phyloP scores from a whole-genome alignment of 2,329 filamentous ascomycete genomes.

The Trichoderma lentiforme region DNA sequence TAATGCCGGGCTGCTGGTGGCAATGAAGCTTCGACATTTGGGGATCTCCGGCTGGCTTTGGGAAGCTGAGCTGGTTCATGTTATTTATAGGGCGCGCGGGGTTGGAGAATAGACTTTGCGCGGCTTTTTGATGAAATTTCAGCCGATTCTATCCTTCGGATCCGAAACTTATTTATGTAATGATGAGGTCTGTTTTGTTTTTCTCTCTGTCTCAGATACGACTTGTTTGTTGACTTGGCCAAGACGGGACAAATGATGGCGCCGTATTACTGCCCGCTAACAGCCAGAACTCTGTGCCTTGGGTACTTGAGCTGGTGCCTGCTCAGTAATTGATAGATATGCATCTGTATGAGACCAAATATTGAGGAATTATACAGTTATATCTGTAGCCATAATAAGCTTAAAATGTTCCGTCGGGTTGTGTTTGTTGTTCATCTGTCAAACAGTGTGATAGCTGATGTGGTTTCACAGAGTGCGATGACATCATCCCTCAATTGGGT shows the following conservation, averaged over 20 bases:
- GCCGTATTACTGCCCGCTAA: not conserved
- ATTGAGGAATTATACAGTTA: not conserved
- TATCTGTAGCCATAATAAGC: not conserved
- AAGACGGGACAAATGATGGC: not conserved
- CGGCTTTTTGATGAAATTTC: not conserved
- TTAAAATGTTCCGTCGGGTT: not conserved
- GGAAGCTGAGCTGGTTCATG: not conserved
- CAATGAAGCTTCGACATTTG: not conserved
- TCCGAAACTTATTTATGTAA: not conserved
- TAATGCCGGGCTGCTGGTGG: not conserved
- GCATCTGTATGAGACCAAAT: not conserved
- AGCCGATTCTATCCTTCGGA: not conserved
- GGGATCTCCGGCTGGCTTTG: too few species aligned
- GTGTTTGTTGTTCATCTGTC: not conserved
- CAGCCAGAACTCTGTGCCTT: not conserved
- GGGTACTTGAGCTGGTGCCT: not conserved
- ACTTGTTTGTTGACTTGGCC: not conserved
- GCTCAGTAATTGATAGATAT: not conserved
- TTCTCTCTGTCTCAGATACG: not conserved
- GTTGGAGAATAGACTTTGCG: constrained; percentile 5
- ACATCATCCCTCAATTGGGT: not conserved
- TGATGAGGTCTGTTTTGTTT: not conserved
- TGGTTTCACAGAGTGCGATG: not conserved
- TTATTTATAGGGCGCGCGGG: constrained; percentile 6
- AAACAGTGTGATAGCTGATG: not conserved